These are phyloP conservation scores for Fusarium clavum DNA, from an alignment of 2,329 filamentous ascomycete species.

Conservation along the genomic window DNA sequence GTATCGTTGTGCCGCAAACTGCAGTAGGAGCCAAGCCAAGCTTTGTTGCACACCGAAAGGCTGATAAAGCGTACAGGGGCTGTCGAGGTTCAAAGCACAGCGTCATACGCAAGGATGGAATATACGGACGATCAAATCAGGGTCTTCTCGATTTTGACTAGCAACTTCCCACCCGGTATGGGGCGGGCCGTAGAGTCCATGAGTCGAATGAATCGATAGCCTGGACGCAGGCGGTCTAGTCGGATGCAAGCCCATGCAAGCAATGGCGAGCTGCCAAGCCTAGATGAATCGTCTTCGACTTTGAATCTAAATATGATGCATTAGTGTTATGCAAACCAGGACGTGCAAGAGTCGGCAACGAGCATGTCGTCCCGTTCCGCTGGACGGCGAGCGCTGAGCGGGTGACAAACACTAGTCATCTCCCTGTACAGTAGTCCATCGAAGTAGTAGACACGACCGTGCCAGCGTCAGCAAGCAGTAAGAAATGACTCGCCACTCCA, in stretches of 20 bases:
- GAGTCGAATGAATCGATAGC: conserved; percentile 67
- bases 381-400: background rate
- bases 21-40: background rate
- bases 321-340: conserved; percentile 36
- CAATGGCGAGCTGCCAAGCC: conserved; percentile 52
- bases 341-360: conserved; percentile 8
- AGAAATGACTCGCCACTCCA: background rate
- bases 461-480: background rate
- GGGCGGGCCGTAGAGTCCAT: conserved; percentile 59
- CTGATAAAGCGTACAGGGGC: background rate
- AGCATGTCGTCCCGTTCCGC: conserved; percentile 4
- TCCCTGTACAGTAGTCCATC: background rate
- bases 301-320: conserved; percentile 58
- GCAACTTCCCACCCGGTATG: conserved; percentile 60
- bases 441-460: background rate
- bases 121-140: conserved; percentile 49
- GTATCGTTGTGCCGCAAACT: background rate
- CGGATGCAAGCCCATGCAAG: conserved; percentile 70
- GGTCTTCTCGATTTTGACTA: conserved; percentile 65
- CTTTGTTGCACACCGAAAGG: conserved; percentile 9
- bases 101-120: background rate
- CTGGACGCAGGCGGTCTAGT: conserved; percentile 66
- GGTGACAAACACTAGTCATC: conserved; percentile 1
- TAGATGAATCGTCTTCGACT: conserved; percentile 62
- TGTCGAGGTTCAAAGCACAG: background rate